phyloP scores from a whole-genome alignment of 2,329 filamentous ascomycete species.

The Bipolaris zeicola region DNA sequence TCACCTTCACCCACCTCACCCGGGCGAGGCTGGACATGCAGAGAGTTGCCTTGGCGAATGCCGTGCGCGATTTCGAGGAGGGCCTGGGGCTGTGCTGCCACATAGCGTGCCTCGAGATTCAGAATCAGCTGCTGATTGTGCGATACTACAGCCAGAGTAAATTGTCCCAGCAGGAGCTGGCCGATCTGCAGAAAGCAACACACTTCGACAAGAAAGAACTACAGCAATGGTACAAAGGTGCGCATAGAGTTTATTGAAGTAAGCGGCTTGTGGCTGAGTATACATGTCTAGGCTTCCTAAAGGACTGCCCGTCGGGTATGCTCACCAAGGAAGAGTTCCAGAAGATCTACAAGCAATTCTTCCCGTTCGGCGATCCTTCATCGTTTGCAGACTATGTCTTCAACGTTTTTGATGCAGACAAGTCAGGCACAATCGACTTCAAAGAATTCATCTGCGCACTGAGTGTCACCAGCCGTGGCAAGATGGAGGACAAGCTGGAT shows the following conservation, averaged over 20 bases:
- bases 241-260: slow-evolving; percentile 33
- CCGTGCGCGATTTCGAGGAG: slow-evolving; percentile 29
- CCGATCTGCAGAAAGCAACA: slow-evolving; percentile 92
- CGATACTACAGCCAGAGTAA: slow-evolving; percentile 81
- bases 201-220: slow-evolving; percentile 99
- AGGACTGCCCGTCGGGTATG: slow-evolving; percentile 96
- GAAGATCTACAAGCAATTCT: slow-evolving; percentile 99
- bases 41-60: slow-evolving; percentile 34
- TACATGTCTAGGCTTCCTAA: slow-evolving; percentile 80
- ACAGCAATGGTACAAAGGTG: slow-evolving; percentile 99
- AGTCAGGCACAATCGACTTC: slow-evolving; percentile 97
- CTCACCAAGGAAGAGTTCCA: slow-evolving; percentile 98
- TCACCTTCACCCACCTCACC: slow-evolving; percentile 27
- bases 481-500: slow-evolving; percentile 99
- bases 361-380: slow-evolving; percentile 95
- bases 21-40: slow-evolving; percentile 30
- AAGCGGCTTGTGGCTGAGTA: slow-evolving; percentile 23
- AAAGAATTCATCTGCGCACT: slow-evolving; percentile 99
- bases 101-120: slow-evolving; percentile 30
- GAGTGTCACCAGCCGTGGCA: slow-evolving; percentile 93
- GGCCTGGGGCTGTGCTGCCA: slow-evolving; percentile 30
- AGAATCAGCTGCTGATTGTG: slow-evolving; percentile 43
- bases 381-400: slow-evolving; percentile 99
- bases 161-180: slow-evolving; percentile 93
- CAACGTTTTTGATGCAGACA: slow-evolving; percentile 97